These are phyloP conservation scores for Chlamydomonas sp. DNA, from an alignment of 139 green algal genomes.

Conservation along the genomic window DNA sequence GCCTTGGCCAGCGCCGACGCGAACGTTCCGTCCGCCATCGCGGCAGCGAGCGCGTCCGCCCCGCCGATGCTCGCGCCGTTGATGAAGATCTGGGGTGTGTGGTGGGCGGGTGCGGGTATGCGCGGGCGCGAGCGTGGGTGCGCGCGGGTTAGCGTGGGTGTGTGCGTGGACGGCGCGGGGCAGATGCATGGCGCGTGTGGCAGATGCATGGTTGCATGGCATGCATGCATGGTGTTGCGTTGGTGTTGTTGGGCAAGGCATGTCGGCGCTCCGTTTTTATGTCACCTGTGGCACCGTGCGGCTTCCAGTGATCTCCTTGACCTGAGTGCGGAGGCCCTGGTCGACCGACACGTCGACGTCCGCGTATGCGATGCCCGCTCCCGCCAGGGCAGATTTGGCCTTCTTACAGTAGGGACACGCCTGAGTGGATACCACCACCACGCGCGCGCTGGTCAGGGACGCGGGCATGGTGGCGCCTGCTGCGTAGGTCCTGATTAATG, in stretches of 20 bases:
- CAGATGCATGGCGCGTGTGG: no score
- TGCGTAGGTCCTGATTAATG: no score
- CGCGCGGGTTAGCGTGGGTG: no score
- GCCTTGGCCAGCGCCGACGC: slow-evolving; percentile 18
- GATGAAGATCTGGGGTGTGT: slow-evolving; percentile 81
- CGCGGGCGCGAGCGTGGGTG: no score
- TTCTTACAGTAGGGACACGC: slow-evolving; percentile 76
- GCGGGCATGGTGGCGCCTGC: no score
- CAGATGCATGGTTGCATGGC: no score
- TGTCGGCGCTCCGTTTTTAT: not conserved
- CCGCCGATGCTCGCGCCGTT: slow-evolving; percentile 63
- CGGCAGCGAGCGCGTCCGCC: slow-evolving; percentile 45
- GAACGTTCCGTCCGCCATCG: slow-evolving; percentile 38
- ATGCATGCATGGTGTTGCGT: not conserved
- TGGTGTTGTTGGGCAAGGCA: not conserved
- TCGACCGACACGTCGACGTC: slow-evolving; percentile 56
- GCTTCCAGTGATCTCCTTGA: slow-evolving; percentile 55
- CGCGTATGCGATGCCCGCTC: slow-evolving; percentile 37
- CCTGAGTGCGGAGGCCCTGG: slow-evolving; percentile 27
- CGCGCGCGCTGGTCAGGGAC: no score
- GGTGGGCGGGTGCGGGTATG: no score
- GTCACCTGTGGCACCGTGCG: slow-evolving; percentile 74
- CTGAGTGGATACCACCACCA: slow-evolving; percentile 68
- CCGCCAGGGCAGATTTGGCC: slow-evolving; percentile 54
- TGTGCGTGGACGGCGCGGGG: no score